Percentiles rank a stretch among this genome's conserved stretches.
phyloP scores from a whole-genome alignment of 1,139 yeast species.

The Pichia sp. region DNA sequence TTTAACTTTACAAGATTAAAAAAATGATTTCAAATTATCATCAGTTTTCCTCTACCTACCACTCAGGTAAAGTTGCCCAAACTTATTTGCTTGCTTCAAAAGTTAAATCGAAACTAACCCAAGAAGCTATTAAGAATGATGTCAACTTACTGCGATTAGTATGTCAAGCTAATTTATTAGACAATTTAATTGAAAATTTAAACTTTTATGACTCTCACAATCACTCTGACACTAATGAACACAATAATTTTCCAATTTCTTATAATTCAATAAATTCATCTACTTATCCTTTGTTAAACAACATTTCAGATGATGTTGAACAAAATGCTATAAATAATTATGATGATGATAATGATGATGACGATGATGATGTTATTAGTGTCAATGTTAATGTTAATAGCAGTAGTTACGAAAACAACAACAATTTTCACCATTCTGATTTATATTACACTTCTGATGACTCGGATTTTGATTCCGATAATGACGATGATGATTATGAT shows the following conservation, averaged over 20 bases:
- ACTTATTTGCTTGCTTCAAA: constrained; percentile 62
- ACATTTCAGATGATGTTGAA: constrained; percentile 8
- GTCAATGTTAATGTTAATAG: background rate
- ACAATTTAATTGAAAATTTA: constrained; percentile 51
- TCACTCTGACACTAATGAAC: constrained; percentile 12
- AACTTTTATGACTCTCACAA: constrained; percentile 12
- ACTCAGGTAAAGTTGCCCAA: constrained; percentile 14
- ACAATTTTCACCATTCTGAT: constrained; percentile 4
- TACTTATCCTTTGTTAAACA: constrained; percentile 13
- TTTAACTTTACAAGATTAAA: background rate
- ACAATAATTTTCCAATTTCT: background rate
- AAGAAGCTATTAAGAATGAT: constrained; percentile 58
- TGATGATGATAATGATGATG: constrained; percentile 3
- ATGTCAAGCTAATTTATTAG: constrained; percentile 72
- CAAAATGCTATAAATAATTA: constrained; percentile 1
- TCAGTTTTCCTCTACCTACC: constrained; percentile 4
- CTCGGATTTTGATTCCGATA: constrained; percentile 18
- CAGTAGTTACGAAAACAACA: background rate
- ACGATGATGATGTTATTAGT: constrained; percentile 7
- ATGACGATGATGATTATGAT: constrained; percentile 11
- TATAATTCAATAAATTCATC: constrained; percentile 10
- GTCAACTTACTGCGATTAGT: constrained; percentile 58
- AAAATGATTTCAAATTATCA: constrained; percentile 1
- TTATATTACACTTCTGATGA: constrained; percentile 19
- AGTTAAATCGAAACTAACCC: constrained; percentile 62